Evolutionary conservation across 2,329 filamentous ascomycete genomes (phyloP), one percentile per base, ranked within the genome.

Genomic region (Kalmusia sp.): DNA sequence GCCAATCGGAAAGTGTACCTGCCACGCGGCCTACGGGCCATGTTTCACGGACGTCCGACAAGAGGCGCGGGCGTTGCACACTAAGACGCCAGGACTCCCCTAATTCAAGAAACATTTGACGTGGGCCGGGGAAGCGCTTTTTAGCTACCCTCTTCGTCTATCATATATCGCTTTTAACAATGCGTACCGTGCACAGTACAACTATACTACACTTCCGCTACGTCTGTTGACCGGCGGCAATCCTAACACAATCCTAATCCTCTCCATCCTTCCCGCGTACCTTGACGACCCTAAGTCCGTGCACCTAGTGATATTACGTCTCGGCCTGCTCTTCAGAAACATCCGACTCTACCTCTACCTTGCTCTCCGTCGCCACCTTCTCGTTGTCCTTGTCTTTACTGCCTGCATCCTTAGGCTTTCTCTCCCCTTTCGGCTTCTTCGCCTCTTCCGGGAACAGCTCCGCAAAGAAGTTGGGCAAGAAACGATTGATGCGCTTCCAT

Each of bases 401-500:
- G 49, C 54, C 56, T 5, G 48, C 45, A 4, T 67, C 63, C 45
- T 57, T 67, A 15, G 54, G 40, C 25, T 48, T 63, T 24, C 51
- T 50, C 30, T 56, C 55, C 5, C 21, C 45, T 51, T 61, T 63
- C 14, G 67, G 67, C 57, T 72, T 73, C 22, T 63, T 62, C 48
- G 69, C 68, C 55, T 76, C 71, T 45, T 80, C 75, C 0, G 84
- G 84, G 68, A 87, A 87, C 27, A 87, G 72, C 64, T 87, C 85
- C 8, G 70, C 67, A 68, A 87, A 84, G 31, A 88, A 71, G 33
- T 80, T 77, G 0, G 86, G 86, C 57, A 87, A 70, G 68, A 88
- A 87, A 14, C 84, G 72, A 47, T 85, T 83, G 40, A 88, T 76
- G 27, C 83, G 77, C 61, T 82, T 83, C 72, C 80, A 82, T 11